Base-by-base conservation (phyloP, 352 stramenopile genomes). In the Globisporangium mamillatum region DNA sequence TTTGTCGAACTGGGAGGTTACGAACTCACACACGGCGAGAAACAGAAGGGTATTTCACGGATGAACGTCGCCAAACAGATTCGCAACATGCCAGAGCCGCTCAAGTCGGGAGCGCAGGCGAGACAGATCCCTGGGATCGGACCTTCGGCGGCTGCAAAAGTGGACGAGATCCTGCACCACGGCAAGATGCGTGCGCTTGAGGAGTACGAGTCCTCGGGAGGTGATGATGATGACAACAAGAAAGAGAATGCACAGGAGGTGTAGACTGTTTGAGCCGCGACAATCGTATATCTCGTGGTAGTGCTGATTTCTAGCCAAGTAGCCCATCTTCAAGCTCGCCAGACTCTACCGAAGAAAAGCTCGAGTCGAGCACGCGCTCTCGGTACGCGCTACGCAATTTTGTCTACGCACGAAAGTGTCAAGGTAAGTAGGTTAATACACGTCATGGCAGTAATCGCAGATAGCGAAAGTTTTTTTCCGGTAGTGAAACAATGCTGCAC, bases 41-140 rank as follows among this genome's bases (percentile, higher is more conserved):
- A 36, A 27, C 77, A 82, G 44, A 77, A 79, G 38, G 75, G 75
- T 0, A 74, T 82, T 25, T 82, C 75, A 2, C 67, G 77, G 25
- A 82, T 84, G 75, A 72, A 68, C 2, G 75, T 77, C 0, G 77
- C 77, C 18, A 84, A 84, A 48, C 61, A 80, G 44, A 74, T 84
- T 22, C 77, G 77, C 14, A 70, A 74, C 24, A 60, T 66, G 1
- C 44, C 68, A 1, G 57, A 74, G 29, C 61, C 71, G 3, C 71
- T 85, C 59, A 68, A 29, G n/a, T 82, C 78, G 1, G 75, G 75
- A 1, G 66, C 62, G 0, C 68, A 81, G 16, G 73, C 71, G 6
- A 34, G 63, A 9, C n/a, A 65, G 18, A 61, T 82, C 2, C 71
- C 68, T 5, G 73, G 69, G 9, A 73, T 84, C 0, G 77, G 77